phyloP scores from a whole-genome alignment of 2,329 filamentous ascomycete genomes.

The Nothomitra cinnamomea region DNA sequence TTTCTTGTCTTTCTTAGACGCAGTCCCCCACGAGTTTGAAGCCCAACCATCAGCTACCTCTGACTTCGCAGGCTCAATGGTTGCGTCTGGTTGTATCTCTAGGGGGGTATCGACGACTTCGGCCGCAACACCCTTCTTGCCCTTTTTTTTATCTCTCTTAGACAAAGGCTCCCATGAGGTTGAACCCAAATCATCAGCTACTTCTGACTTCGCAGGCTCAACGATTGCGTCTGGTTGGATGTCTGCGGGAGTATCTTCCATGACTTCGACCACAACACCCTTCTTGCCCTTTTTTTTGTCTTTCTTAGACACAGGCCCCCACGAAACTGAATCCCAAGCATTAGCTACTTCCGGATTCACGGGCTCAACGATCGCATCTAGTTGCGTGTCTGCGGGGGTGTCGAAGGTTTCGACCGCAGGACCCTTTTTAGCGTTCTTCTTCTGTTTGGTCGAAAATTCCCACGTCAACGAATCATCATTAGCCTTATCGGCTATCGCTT shows the following conservation, averaged over 20 bases:
- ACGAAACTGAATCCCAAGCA: too few relatives aligned
- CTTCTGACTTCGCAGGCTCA: not conserved
- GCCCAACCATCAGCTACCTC: constrained; percentile 12
- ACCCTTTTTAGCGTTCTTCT: not conserved
- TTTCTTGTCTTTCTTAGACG: constrained; percentile 29
- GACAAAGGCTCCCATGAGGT: constrained; percentile 19
- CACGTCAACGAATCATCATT: constrained; percentile 28
- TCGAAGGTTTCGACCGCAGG: too few relatives aligned
- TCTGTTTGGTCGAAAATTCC: constrained; percentile 23
- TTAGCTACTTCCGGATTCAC: too few relatives aligned
- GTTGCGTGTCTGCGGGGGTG: constrained; percentile 1
- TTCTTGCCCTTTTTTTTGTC: constrained; percentile 27
- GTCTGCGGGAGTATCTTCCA: constrained; percentile 1
- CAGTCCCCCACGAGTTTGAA: constrained; percentile 18
- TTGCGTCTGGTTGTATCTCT: not conserved
- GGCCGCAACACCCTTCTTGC: constrained; percentile 24
- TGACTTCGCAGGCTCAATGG: not conserved
- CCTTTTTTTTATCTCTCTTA: constrained; percentile 31
- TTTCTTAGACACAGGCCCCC: too few relatives aligned
- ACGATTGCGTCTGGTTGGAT: not conserved
- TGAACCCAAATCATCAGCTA: constrained; percentile 13
- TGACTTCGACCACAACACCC: constrained; percentile 7
- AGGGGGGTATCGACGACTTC: constrained; percentile 1
- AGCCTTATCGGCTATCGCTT: constrained; percentile 28
- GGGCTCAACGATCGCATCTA: not conserved